Percentiles rank a stretch among this genome's conserved stretches.
Conservation (phyloP, 2,329 filamentous ascomycete species). For the Kalmusia sp. region DNA sequence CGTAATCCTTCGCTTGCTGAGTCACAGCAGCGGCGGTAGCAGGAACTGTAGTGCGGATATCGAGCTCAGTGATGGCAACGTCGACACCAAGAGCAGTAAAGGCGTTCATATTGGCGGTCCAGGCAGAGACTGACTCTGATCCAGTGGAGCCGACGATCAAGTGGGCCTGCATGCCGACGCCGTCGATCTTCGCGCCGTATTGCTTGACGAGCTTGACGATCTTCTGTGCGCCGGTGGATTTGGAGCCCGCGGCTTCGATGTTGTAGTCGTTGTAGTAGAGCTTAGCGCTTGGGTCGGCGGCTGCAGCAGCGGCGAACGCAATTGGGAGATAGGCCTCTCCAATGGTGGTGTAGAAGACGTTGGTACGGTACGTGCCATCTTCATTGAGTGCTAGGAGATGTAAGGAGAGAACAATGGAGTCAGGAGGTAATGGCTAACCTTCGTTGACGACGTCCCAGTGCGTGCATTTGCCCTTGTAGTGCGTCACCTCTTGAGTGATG, state of each 20-base stretch:
- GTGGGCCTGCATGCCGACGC: slow-evolving; percentile 61
- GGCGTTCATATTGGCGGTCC: slow-evolving; percentile 56
- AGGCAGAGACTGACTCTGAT: slow-evolving; percentile 32
- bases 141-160: slow-evolving; percentile 51
- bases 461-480: slow-evolving; percentile 49
- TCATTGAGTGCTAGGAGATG: slow-evolving; percentile 44
- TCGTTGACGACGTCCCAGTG: slow-evolving; percentile 52
- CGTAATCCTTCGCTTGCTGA: slow-evolving; percentile 60
- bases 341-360: slow-evolving; percentile 49
- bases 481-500: slow-evolving; percentile 47
- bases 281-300: slow-evolving; percentile 47
- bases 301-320: slow-evolving; percentile 47
- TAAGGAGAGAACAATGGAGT: not conserved
- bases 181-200: slow-evolving; percentile 42
- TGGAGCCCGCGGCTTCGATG: slow-evolving; percentile 48
- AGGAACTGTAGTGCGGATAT: slow-evolving; percentile 56
- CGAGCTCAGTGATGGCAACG: slow-evolving; percentile 69
- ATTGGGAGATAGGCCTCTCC: slow-evolving; percentile 51
- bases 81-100: slow-evolving; percentile 62
- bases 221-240: slow-evolving; percentile 42
- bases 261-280: slow-evolving; percentile 57
- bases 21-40: slow-evolving; percentile 27
- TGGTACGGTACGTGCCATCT: slow-evolving; percentile 48
- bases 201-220: slow-evolving; percentile 49
- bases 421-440: slow-evolving; percentile 18